Evolutionary conservation across 345 rosid species (phyloP).

Genomic region (Anacardium occidentale): DNA sequence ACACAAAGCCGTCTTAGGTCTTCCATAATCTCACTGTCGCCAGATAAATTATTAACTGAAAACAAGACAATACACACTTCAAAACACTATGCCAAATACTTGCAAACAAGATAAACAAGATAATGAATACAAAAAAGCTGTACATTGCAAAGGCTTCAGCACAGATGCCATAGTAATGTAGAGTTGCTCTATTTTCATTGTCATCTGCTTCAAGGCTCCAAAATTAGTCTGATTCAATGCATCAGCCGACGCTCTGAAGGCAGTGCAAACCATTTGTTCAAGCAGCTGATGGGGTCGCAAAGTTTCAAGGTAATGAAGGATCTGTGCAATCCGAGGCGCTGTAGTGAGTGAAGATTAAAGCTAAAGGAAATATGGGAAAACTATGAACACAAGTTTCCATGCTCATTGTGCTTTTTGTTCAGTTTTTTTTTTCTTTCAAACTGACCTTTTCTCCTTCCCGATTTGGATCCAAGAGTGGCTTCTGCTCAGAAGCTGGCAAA

Average conservation of each 20-base stretch:
- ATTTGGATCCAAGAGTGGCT: slow-evolving; percentile 79
- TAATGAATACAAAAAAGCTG: background rate
- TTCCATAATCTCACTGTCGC: slow-evolving; percentile 47
- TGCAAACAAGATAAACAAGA: slow-evolving; percentile 12
- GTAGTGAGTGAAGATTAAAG: slow-evolving; percentile 16
- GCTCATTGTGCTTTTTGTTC: background rate
- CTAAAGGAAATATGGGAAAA: slow-evolving; percentile 3
- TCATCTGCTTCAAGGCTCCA: slow-evolving; percentile 78
- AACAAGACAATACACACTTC: slow-evolving; percentile 11
- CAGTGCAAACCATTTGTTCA: slow-evolving; percentile 93
- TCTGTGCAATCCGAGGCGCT: slow-evolving; percentile 38
- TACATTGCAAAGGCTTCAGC: slow-evolving; percentile 70
- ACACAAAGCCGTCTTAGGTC: slow-evolving; percentile 64
- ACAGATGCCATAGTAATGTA: slow-evolving; percentile 58
- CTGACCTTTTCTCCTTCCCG: slow-evolving; percentile 93
- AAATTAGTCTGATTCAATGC: slow-evolving; percentile 66
- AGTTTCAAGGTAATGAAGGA: slow-evolving; percentile 91
- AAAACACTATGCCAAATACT: background rate
- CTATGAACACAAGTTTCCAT: background rate
- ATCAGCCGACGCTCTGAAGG: slow-evolving; percentile 93
- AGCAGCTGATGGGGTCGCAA: slow-evolving; percentile 87
- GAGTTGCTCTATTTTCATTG: slow-evolving; percentile 64
- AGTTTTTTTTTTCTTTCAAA: background rate
- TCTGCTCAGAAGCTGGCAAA: slow-evolving; percentile 79
- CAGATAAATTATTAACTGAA: slow-evolving; percentile 60